phyloP scores from a whole-genome alignment of 192 early-diverging fungal genomes.

The Allomyces arbusculus region DNA sequence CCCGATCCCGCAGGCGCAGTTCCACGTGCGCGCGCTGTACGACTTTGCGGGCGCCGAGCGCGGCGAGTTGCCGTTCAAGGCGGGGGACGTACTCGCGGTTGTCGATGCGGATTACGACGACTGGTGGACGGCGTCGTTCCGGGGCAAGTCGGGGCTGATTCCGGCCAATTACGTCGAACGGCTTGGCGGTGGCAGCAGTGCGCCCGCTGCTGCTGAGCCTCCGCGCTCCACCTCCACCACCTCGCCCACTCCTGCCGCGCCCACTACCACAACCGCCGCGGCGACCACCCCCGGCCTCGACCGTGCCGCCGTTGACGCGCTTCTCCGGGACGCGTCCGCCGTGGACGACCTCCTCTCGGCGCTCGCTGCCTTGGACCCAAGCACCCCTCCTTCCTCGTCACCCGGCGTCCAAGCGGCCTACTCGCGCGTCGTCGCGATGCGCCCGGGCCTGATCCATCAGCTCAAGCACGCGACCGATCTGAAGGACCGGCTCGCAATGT shows the following conservation, averaged over 20 bases:
- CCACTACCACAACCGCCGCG: neutral
- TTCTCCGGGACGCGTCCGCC: neutral
- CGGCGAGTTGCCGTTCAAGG: slow-evolving; percentile 74
- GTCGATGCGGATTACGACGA: slow-evolving; percentile 87
- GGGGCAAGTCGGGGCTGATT: slow-evolving; percentile 79
- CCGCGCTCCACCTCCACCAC: neutral
- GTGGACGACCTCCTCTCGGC: slow-evolving; percentile 2
- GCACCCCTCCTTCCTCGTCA: neutral
- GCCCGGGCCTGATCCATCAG: neutral
- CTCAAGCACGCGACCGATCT: neutral
- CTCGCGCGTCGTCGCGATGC: neutral
- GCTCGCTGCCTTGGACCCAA: neutral
- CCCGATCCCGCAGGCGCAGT: slow-evolving; percentile 21
- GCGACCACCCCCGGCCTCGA: neutral
- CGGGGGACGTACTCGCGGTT: slow-evolving; percentile 76
- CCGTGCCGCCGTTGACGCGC: neutral
- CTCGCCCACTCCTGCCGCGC: neutral
- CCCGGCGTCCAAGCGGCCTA: neutral
- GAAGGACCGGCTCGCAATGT: neutral
- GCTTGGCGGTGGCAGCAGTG: slow-evolving; percentile 2
- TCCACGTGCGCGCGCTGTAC: slow-evolving; percentile 76
- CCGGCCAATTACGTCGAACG: slow-evolving; percentile 87
- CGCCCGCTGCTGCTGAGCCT: neutral
- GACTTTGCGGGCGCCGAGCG: slow-evolving; percentile 78
- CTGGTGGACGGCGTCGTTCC: slow-evolving; percentile 94